phyloP scores from a whole-genome alignment of 805 yeast genomes.

The Yarrowia hollandica region DNA sequence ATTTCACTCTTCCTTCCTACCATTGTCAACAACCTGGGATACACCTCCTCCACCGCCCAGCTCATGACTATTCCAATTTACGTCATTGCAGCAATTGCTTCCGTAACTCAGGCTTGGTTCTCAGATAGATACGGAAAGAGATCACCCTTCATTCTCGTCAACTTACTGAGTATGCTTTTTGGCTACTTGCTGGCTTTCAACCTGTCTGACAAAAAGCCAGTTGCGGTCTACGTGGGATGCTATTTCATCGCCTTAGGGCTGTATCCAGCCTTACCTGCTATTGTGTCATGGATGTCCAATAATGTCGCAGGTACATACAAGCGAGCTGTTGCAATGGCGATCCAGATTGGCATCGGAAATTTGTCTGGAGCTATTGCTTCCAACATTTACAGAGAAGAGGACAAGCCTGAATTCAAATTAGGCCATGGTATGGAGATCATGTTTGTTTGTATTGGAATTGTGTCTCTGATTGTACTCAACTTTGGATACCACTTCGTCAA shows the following conservation, averaged over 20 bases:
- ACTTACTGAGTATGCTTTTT: conserved; percentile 39
- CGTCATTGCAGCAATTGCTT: conserved; percentile 41
- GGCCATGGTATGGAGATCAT: conserved; percentile 54
- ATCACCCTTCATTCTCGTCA: conserved; percentile 36
- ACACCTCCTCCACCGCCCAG: conserved; percentile 60
- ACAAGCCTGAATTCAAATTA: conserved; percentile 54
- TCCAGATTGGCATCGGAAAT: conserved; percentile 63
- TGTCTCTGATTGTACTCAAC: conserved; percentile 24
- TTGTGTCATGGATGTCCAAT: conserved; percentile 60
- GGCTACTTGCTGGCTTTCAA: conserved; percentile 48
- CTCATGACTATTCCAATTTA: conserved; percentile 51
- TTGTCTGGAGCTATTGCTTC: conserved; percentile 62
- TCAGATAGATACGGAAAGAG: conserved; percentile 42
- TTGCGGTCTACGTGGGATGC: conserved; percentile 51
- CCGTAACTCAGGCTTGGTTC: conserved; percentile 33
- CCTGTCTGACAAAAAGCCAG: conserved; percentile 43
- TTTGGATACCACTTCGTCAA: conserved; percentile 11
- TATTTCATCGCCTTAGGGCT: conserved; percentile 55
- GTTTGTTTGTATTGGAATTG: conserved; percentile 43
- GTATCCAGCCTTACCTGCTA: conserved; percentile 59
- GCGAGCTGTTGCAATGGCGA: conserved; percentile 55
- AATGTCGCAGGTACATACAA: conserved; percentile 58
- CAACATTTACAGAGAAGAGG: conserved; percentile 52
- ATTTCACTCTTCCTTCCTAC: conserved; percentile 61
- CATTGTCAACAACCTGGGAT: conserved; percentile 53